Evolutionary conservation across 169 alveolate genomes (phyloP), one percentile per base, ranked within the genome.

Genomic region (Plasmodium berghei): DNA sequence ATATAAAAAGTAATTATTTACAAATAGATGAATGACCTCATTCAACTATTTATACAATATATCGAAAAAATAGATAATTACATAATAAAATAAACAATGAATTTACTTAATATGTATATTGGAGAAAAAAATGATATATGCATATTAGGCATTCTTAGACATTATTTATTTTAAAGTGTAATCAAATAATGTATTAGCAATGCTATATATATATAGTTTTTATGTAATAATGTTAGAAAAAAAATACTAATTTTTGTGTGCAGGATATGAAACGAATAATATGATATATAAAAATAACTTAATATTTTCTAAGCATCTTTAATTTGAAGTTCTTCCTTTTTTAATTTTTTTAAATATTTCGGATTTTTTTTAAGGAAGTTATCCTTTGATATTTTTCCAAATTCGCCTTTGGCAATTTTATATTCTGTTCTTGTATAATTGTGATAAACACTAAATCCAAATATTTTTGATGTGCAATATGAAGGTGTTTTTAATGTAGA

Each of bases 361-460:
- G 90, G 90, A 66, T 80, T 80, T 67, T 80, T 80, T 67, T 64
- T 67, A 66, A 80, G 80, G 42, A 80, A 80, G 40, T 80, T 80
- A 34, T 64, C 90, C 34, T 80, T 80, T 5, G 90, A 28, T 34
- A 66, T 18, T 66, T 40, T 67, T 61, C 90, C 90, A 80, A 80
- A 80, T 67, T 80, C 90, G 0, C 90, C 90, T 59, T 80, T 80
- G 42, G 72, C 83, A 66, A 80, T 54, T 80, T 80, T 80, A 34
- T 80, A 80, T 80, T 80, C 90, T 46, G 83, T 80, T 67, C 90
- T 66, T 56, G 90, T 80, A 67, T 66, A 80, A 80, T 80, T 80
- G 8, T 80, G 90, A 72, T 80, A 80, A 46, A 95, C 97, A 83
- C 93, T 88, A 75, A 95, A 95, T 18, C 97, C 97, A 70, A 95